These are phyloP conservation scores for Pythium myriotylum DNA, from an alignment of 352 stramenopile genomes.

Conservation along the genomic window DNA sequence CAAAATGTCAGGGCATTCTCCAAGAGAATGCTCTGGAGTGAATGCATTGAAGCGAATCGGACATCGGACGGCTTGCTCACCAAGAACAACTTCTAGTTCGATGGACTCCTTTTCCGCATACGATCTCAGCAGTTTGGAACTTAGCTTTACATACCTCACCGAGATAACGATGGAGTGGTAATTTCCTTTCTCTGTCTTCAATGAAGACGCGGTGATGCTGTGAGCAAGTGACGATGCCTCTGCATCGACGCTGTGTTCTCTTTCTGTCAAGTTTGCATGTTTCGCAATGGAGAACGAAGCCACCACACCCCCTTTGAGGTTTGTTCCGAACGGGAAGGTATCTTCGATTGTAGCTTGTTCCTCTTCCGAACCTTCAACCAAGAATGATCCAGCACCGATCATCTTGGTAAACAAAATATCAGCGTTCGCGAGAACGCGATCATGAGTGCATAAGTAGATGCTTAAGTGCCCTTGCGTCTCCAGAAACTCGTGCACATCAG, in stretches of 20 bases:
- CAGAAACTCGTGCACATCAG: constrained; percentile 50
- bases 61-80: constrained; percentile 21
- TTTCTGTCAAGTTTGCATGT: neutral
- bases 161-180: constrained; percentile 12
- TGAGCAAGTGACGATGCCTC: neutral
- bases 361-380: neutral
- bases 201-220: too few relatives aligned
- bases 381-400: constrained; percentile 20
- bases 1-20: constrained; percentile 28
- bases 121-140: constrained; percentile 18
- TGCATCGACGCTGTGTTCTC: neutral
- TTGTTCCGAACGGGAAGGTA: constrained; percentile 45
- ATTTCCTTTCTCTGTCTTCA: too few relatives aligned
- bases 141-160: constrained; percentile 41
- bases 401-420: constrained; percentile 52
- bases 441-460: constrained; percentile 76
- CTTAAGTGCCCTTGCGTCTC: constrained; percentile 32
- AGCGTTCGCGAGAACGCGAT: constrained; percentile 56
- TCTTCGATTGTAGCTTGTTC: constrained; percentile 30
- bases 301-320: neutral
- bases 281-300: constrained; percentile 18
- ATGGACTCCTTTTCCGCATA: constrained; percentile 44
- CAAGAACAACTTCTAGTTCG: constrained; percentile 37
- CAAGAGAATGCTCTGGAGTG: constrained; percentile 42
- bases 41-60: constrained; percentile 40